Percentiles rank a stretch among this genome's conserved stretches.
phyloP scores from a whole-genome alignment of 371 early-diverging fungal genomes.

The Nosema muscidifuracis region DNA sequence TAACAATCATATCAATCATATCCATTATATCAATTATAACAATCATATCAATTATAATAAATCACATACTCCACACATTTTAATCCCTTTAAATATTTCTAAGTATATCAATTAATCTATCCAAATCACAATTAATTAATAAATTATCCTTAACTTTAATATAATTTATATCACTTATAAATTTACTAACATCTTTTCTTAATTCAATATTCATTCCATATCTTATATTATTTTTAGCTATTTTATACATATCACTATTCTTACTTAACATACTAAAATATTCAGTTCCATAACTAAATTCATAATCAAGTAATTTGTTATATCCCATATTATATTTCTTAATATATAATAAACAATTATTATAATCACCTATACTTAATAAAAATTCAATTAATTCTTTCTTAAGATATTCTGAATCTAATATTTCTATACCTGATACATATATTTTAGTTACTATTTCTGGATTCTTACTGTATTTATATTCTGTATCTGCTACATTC shows the following conservation, averaged over 20 bases:
- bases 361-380: slow-evolving; percentile 20
- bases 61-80: too few relatives aligned
- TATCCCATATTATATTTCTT: slow-evolving; percentile 14
- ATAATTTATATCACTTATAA: not conserved
- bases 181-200: not conserved
- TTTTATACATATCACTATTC: not conserved
- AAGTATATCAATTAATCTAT: not conserved
- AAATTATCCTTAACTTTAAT: not conserved
- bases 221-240: not conserved
- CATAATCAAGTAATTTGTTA: not conserved
- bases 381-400: slow-evolving; percentile 37
- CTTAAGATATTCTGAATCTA: slow-evolving; percentile 18
- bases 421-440: slow-evolving; percentile 12
- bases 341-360: slow-evolving; percentile 16
- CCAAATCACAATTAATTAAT: not conserved
- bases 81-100: too few relatives aligned
- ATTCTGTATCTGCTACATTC: slow-evolving; percentile 26
- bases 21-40: too few relatives aligned
- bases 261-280: not conserved
- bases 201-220: not conserved
- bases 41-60: too few relatives aligned
- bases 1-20: too few relatives aligned
- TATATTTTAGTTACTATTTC: slow-evolving; percentile 36
- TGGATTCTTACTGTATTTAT: not conserved
- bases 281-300: not conserved